Evolutionary conservation across 2,329 filamentous ascomycete species (phyloP), one percentile per base, ranked within the genome.

Genomic region (Purpureocillium lavendulum): DNA sequence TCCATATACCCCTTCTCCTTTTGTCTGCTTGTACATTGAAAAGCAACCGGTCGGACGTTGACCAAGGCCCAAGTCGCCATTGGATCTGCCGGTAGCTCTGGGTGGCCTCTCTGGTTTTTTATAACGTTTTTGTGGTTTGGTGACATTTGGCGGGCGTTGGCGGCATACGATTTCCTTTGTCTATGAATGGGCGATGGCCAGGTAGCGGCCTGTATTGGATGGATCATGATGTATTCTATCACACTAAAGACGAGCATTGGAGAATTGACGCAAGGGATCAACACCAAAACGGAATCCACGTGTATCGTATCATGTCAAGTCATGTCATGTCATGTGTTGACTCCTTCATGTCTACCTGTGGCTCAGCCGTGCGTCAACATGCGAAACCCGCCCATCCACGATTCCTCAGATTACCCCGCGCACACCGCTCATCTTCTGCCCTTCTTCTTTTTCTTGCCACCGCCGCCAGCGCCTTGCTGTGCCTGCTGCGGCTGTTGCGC

Each of bases 391-490:
- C n/a, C n/a, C n/a, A n/a, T 30, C n/a, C 29, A 12, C 13, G n/a
- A 13, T 30, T 12, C 29, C 13, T 13, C 29, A 33, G 12, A 39
- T 33, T 14, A 26, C 18, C 36, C 31, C 2, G 29, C 11, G 9
- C 31, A 33, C 28, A 40, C 7, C 21, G 13, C 47, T 70, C 65
- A 84, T 69, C 78, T 76, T 70, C 81, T 82, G 34, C 78, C 78
- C 64, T 82, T 82, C 64, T 80, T 83, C 65, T 84, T 83, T 66
- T 82, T 84, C 61, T 78, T 80, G 29, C 67, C 64, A 11, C 66
- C 67, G 33, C 64, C 44, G 21, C 6, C 21, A 26, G 6, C 21
- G 52, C 53, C 32, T 50, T 45, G 43, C 24, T 38, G 45, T 41
- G 46, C 47, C 29, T 50, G 51, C 45, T 48, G 47, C 40, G 46